A percentile compares a stretch with the other conserved stretches of the same genome.
These are phyloP conservation scores for Lactuca sativa DNA, from an alignment of 129 eudicot species.

Conservation along the genomic window DNA sequence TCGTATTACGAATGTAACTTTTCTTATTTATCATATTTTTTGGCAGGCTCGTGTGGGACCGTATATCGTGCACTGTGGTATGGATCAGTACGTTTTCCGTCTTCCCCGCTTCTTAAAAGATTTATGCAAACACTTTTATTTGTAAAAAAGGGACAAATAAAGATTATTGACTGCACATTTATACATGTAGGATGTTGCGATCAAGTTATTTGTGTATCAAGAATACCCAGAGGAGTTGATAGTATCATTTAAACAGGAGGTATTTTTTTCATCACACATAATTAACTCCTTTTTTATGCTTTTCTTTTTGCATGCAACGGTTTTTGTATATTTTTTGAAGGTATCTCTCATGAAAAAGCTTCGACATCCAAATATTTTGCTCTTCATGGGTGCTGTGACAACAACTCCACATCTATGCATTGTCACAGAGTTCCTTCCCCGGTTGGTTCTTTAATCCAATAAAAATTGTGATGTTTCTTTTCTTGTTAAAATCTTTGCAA, in stretches of 20 bases:
- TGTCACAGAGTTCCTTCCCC: slow-evolving; percentile 89
- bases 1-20: neutral
- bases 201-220: slow-evolving; percentile 71
- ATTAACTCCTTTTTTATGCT: neutral
- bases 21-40: neutral
- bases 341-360: slow-evolving; percentile 90
- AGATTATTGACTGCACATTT: neutral
- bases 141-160: neutral
- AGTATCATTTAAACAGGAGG: slow-evolving; percentile 73
- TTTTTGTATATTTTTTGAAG: slow-evolving; percentile 33
- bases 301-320: neutral
- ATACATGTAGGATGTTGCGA: slow-evolving; percentile 78
- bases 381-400: slow-evolving; percentile 92
- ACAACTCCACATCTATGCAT: slow-evolving; percentile 85
- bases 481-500: neutral
- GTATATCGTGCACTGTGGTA: slow-evolving; percentile 82
- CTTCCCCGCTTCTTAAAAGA: slow-evolving; percentile 23
- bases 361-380: slow-evolving; percentile 87
- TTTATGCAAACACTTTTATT: neutral
- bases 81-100: slow-evolving; percentile 83
- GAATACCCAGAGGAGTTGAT: slow-evolving; percentile 68
- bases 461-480: neutral
- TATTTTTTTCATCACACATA: slow-evolving; percentile 8
- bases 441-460: slow-evolving; percentile 49
- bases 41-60: slow-evolving; percentile 83